These are phyloP conservation scores for Naematelia aurantialba DNA, from an alignment of 768 basidiomycete species.

Conservation along the genomic window DNA sequence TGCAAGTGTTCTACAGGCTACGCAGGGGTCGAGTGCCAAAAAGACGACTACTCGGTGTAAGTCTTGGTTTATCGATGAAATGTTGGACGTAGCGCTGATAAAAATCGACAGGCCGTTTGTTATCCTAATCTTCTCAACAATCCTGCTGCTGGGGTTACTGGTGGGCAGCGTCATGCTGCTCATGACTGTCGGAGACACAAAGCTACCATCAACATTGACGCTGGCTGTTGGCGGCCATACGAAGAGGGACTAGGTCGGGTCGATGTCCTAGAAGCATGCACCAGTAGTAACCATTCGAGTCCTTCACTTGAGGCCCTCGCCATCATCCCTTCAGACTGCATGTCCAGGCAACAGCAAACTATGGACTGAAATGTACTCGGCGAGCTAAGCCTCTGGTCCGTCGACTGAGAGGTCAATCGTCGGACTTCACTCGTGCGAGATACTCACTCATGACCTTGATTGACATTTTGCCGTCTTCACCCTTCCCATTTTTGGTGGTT, in stretches of 20 bases:
- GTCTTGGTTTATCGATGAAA: slow-evolving; percentile 8
- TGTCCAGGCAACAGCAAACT: neutral
- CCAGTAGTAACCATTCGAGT: too few species aligned
- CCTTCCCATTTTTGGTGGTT: slow-evolving; percentile 70
- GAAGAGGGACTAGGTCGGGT: slow-evolving; percentile 32
- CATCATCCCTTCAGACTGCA: too few species aligned
- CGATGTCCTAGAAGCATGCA: slow-evolving; percentile 3
- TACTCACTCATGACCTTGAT: slow-evolving; percentile 17
- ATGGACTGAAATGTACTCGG: neutral
- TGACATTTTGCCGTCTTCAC: slow-evolving; percentile 65
- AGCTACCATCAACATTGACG: slow-evolving; percentile 42
- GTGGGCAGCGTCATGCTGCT: slow-evolving; percentile 36
- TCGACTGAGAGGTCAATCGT: neutral
- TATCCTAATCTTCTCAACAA: slow-evolving; percentile 38
- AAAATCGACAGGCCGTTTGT: slow-evolving; percentile 36
- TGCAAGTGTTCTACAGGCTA: slow-evolving; percentile 43
- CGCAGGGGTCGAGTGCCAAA: slow-evolving; percentile 45
- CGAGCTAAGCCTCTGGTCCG: neutral
- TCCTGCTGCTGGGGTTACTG: slow-evolving; percentile 23
- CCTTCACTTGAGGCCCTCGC: too few species aligned
- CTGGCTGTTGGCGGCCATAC: slow-evolving; percentile 34
- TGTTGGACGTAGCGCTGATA: neutral
- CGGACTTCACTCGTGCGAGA: neutral
- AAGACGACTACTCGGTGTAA: slow-evolving; percentile 46
- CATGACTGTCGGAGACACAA: slow-evolving; percentile 37